These are phyloP conservation scores for Chytriomyces hyalinus DNA, from an alignment of 192 early-diverging fungal species.

Conservation along the genomic window DNA sequence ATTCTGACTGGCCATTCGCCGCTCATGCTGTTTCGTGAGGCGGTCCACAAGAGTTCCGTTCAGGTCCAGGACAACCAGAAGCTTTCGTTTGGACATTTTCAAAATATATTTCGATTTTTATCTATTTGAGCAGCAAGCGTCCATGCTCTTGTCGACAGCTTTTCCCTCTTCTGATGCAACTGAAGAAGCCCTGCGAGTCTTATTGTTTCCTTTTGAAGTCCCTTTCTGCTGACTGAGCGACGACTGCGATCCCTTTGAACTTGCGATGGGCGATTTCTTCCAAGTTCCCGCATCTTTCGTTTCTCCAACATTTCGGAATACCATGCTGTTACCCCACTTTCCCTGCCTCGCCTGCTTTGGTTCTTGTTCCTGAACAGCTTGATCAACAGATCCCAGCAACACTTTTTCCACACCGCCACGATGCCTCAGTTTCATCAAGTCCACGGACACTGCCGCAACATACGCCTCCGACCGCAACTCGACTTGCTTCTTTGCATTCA, in stretches of 20 bases:
- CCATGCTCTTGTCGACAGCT: no score
- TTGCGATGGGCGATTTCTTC: no score
- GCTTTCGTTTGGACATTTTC: neutral
- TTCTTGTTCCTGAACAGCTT: neutral
- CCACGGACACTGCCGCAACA: neutral
- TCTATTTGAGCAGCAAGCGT: no score
- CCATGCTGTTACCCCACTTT: neutral
- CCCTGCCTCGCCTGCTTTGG: neutral
- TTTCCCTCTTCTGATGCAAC: no score
- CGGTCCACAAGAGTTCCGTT: conserved; percentile 52
- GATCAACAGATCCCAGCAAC: neutral
- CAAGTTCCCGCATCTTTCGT: no score
- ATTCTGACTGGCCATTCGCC: conserved; percentile 32
- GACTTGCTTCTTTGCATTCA: neutral
- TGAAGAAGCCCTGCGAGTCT: no score
- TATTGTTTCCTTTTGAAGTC: no score
- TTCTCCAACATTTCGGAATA: neutral
- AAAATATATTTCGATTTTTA: no score
- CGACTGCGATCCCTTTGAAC: no score
- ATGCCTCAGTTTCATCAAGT: neutral
- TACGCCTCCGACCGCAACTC: neutral
- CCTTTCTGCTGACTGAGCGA: no score
- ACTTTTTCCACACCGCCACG: neutral
- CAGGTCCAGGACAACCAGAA: conserved; percentile 51
- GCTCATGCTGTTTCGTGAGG: conserved; percentile 23